Base-by-base conservation (phyloP, 2,329 filamentous ascomycete genomes). In the Amauroascus verrucosus region DNA sequence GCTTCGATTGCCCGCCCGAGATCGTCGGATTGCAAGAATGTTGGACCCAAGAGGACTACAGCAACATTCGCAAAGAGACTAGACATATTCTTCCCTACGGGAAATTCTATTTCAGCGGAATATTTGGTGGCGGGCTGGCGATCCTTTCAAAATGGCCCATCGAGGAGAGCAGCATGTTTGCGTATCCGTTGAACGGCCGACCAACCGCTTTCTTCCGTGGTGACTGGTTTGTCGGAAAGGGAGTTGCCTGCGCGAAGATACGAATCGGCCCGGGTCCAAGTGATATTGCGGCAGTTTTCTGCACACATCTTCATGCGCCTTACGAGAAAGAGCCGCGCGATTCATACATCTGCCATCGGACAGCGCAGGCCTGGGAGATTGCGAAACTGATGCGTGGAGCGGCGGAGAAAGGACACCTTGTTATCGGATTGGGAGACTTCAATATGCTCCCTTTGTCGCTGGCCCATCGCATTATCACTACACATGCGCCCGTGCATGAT, bases 201-300 rank as follows among this genome's bases (percentile, higher is more conserved):
- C 93, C 93, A 5, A 91, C 89, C 8, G 91, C 91, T 3, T 95
- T 97, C 70, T 96, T 85, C 72, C 78, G 91, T 56, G 93, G 93
- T 9, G 91, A 97, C 69, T 97, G 91, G 88, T 97, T 83, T 65
- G 90, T 96, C 8, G 93, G 93, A 0, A 97, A 97, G 67, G 93
- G 93, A 14, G 83, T 97, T 40, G 93, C 91, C 6, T 85, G 81
- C 64, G 91, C 91, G 1, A 79, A 80, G 58, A 85, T 97, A 60
- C 76, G 86, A 3, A 84, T 85, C 60, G 87, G 87, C 0, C 72
- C 78, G 0, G 77, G 72, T 0, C 67, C 69, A 43, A 78, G 79
- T 55, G 85, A 93, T 60, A 72, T 90, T 9, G 75, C 88, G 16
- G 88, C 96, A 64, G 88, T 97, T 1, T 96, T 97, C 66, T 91